Conservation (phyloP, 352 stramenopile species). For the Phytophthora multivora region DNA sequence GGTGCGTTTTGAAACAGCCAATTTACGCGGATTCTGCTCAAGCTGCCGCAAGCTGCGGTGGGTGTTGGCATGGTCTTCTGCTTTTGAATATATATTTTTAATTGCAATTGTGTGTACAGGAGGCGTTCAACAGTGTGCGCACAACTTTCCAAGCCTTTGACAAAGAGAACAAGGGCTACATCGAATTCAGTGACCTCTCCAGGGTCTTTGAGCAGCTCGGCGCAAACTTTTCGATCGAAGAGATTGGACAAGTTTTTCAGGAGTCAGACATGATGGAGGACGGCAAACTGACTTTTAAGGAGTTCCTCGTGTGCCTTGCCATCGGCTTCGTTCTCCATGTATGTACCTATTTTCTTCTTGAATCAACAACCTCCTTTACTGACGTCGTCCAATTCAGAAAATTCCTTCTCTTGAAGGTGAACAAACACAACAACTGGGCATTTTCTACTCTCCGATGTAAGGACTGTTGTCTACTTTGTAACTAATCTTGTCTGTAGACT, state of each 20-base stretch:
- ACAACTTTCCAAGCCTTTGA: conserved; percentile 73
- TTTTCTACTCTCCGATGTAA: conserved; percentile 84
- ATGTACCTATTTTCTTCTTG: conserved; percentile 10
- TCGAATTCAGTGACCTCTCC: conserved; percentile 75
- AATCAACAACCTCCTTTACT: background rate
- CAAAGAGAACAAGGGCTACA: conserved; percentile 70
- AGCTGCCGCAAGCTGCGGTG: conserved; percentile 67
- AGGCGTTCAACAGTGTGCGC: conserved; percentile 82
- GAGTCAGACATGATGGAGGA: conserved; percentile 88
- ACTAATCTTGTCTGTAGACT: too few relatives aligned
- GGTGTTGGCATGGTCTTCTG: background rate
- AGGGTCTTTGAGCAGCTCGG: conserved; percentile 78
- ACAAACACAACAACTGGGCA: conserved; percentile 52
- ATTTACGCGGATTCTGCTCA: conserved; percentile 83
- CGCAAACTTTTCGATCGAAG: conserved; percentile 71
- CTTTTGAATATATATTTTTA: background rate
- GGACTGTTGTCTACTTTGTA: background rate
- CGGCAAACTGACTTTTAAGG: conserved; percentile 83
- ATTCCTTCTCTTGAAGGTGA: conserved; percentile 77
- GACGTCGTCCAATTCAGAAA: conserved; percentile 42
- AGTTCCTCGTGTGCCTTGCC: conserved; percentile 88
- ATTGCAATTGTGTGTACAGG: conserved; percentile 13
- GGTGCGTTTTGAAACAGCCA: conserved; percentile 36
- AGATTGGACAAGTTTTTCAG: conserved; percentile 76
- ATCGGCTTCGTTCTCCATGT: conserved; percentile 89